Conservation (phyloP, 129 eudicot species). For the Chrysanthemum lavandulifolium region DNA sequence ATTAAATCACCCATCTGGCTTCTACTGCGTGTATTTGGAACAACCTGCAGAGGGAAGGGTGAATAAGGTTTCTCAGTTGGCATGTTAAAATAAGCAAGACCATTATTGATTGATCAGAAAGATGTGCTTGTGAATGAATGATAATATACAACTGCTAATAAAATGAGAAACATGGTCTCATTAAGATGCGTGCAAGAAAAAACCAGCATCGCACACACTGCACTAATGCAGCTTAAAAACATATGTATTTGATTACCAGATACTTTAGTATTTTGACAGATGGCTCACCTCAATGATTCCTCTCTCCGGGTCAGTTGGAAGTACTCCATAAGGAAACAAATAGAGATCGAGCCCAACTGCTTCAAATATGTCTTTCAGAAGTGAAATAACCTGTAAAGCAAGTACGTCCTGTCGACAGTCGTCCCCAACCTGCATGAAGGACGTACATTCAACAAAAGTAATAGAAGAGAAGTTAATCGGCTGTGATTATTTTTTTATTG, state of each 20-base stretch:
- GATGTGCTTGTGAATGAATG: too few species aligned
- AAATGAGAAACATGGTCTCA: too few species aligned
- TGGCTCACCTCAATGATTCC: constrained; percentile 93
- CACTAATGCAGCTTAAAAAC: too few species aligned
- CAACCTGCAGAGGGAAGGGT: constrained; percentile 59
- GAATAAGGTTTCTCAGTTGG: neutral
- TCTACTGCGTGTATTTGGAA: constrained; percentile 96
- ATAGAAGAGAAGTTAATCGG: neutral
- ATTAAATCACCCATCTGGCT: constrained; percentile 99
- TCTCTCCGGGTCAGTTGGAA: constrained; percentile 95
- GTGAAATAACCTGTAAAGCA: constrained; percentile 96
- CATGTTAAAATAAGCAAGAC: too few species aligned
- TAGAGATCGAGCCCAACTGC: constrained; percentile 88
- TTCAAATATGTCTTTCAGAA: constrained; percentile 86
- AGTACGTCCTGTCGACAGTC: constrained; percentile 99
- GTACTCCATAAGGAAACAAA: constrained; percentile 95
- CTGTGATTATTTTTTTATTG: neutral
- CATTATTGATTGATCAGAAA: too few species aligned
- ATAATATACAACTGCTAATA: too few species aligned
- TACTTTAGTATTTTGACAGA: neutral
- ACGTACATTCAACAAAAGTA: constrained; percentile 9
- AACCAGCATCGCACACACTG: too few species aligned
- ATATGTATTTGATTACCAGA: too few species aligned
- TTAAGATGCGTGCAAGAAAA: too few species aligned
- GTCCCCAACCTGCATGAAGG: constrained; percentile 79